A percentile compares a stretch with the other conserved stretches of the same genome.
phyloP scores from a whole-genome alignment of 371 early-diverging fungal genomes.

The Actinomucor elegans region DNA sequence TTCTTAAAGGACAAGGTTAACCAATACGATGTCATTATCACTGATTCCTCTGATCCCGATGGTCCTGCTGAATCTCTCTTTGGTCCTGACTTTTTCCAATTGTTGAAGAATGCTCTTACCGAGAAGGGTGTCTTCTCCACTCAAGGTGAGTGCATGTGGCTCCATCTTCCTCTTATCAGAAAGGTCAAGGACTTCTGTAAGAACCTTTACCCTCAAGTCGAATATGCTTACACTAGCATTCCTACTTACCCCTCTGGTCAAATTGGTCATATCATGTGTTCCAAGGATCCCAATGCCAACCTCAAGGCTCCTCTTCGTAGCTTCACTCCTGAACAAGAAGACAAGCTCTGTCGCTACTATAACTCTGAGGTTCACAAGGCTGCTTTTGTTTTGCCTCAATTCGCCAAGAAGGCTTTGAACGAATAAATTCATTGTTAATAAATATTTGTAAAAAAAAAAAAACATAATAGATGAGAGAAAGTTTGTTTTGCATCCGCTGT shows the following conservation, averaged over 20 bases:
- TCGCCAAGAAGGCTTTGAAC: constrained; percentile 64
- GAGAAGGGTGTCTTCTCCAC: constrained; percentile 91
- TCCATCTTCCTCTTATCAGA: constrained; percentile 89
- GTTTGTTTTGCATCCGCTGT: too few species aligned
- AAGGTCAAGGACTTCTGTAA: constrained; percentile 78
- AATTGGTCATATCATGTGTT: constrained; percentile 93
- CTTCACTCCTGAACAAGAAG: constrained; percentile 79
- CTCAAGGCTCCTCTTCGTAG: constrained; percentile 78
- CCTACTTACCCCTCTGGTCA: constrained; percentile 98
- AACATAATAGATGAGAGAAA: too few species aligned
- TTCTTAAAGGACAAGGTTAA: constrained; percentile 86
- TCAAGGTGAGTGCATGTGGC: constrained; percentile 99
- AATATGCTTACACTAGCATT: constrained; percentile 91
- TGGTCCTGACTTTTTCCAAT: constrained; percentile 85
- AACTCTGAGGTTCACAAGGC: constrained; percentile 92
- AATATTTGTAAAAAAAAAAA: too few species aligned
- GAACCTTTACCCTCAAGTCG: constrained; percentile 82
- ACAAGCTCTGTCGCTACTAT: constrained; percentile 86
- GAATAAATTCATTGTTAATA: constrained; percentile 4
- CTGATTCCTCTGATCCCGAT: constrained; percentile 97
- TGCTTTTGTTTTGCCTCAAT: constrained; percentile 91
- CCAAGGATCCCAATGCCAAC: constrained; percentile 73
- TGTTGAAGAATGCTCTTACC: constrained; percentile 89
- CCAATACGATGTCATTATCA: constrained; percentile 95
- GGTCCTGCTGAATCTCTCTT: constrained; percentile 96